phyloP scores from a whole-genome alignment of 495 filamentous ascomycete genomes.

The Penicillium mononematosum region DNA sequence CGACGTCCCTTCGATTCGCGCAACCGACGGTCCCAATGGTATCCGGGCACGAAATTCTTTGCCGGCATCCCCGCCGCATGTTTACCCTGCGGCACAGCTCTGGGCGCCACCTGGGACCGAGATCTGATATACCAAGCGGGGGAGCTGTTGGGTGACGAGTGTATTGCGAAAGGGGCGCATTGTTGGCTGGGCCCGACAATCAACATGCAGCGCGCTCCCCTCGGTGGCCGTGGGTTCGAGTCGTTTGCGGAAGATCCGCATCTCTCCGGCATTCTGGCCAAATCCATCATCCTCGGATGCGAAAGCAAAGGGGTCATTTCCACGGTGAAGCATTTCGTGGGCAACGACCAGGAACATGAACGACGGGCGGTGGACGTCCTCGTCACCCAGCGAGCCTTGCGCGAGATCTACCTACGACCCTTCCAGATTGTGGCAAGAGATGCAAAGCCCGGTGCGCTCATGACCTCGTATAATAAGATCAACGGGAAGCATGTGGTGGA shows the following conservation, averaged over 20 bases:
- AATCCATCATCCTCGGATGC: slow-evolving; percentile 59
- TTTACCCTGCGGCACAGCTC: slow-evolving; percentile 60
- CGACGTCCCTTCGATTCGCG: slow-evolving; percentile 61
- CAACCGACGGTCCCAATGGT: slow-evolving; percentile 66
- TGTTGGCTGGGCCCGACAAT: slow-evolving; percentile 68
- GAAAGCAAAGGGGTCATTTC: slow-evolving; percentile 58
- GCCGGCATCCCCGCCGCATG: slow-evolving; percentile 46
- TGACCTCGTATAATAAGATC: slow-evolving; percentile 74
- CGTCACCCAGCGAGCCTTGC: slow-evolving; percentile 62
- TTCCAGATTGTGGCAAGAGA: slow-evolving; percentile 69
- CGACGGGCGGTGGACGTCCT: slow-evolving; percentile 60
- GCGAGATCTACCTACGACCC: slow-evolving; percentile 70
- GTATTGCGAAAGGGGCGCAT: slow-evolving; percentile 61
- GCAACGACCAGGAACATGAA: slow-evolving; percentile 69
- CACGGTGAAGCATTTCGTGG: slow-evolving; percentile 69
- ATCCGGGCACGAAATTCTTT: slow-evolving; percentile 31
- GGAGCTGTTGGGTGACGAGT: slow-evolving; percentile 51
- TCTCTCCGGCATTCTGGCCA: slow-evolving; percentile 59
- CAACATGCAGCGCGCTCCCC: slow-evolving; percentile 67
- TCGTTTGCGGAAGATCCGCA: slow-evolving; percentile 69
- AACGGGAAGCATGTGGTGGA: slow-evolving; percentile 68
- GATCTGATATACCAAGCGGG: slow-evolving; percentile 55
- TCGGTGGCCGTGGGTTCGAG: slow-evolving; percentile 72
- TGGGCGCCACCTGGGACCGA: slow-evolving; percentile 65
- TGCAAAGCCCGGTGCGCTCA: slow-evolving; percentile 59